A percentile compares a stretch with the other conserved stretches of the same genome.
phyloP scores from a whole-genome alignment of 2,329 filamentous ascomycete genomes.

The Alternaria longipes region DNA sequence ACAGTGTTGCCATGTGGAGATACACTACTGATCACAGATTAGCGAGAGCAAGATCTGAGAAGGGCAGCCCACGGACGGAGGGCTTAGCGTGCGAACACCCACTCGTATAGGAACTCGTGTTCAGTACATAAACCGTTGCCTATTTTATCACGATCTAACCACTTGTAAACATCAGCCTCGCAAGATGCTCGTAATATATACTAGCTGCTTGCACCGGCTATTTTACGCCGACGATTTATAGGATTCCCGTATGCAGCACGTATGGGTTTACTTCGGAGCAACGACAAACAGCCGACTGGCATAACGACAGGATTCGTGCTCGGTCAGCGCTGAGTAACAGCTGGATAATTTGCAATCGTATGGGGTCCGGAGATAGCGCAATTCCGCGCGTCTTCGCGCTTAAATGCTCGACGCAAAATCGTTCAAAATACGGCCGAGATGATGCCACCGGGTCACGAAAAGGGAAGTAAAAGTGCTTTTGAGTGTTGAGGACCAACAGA shows the following conservation, averaged over 20 bases:
- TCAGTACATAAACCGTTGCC: not conserved
- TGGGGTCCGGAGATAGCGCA: not conserved
- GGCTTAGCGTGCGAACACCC: constrained; percentile 5
- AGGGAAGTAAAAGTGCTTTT: constrained; percentile 6
- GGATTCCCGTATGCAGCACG: not conserved
- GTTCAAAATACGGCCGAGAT: not conserved
- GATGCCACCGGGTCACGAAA: constrained; percentile 3
- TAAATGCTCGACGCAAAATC: constrained; percentile 9
- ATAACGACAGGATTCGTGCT: constrained; percentile 1
- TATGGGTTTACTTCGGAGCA: constrained; percentile 3
- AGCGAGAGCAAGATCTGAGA: constrained; percentile 24
- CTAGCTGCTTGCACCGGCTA: not conserved
- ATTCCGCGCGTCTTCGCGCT: constrained; percentile 2
- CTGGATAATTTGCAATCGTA: not conserved
- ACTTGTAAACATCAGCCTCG: not conserved
- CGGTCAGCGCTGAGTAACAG: not conserved
- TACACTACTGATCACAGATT: constrained; percentile 23
- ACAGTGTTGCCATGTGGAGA: constrained; percentile 15
- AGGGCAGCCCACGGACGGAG: constrained; percentile 1
- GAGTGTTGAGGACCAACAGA: constrained; percentile 9
- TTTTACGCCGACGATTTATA: constrained; percentile 1
- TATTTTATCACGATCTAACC: not conserved
- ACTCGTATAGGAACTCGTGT: not conserved
- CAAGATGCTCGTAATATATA: not conserved
- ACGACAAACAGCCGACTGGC: not conserved